A percentile compares a stretch with the other conserved stretches of the same genome.
Evolutionary conservation across 1,284 basidiomycete species (phyloP).

Genomic region (Neonothopanus nambi): DNA sequence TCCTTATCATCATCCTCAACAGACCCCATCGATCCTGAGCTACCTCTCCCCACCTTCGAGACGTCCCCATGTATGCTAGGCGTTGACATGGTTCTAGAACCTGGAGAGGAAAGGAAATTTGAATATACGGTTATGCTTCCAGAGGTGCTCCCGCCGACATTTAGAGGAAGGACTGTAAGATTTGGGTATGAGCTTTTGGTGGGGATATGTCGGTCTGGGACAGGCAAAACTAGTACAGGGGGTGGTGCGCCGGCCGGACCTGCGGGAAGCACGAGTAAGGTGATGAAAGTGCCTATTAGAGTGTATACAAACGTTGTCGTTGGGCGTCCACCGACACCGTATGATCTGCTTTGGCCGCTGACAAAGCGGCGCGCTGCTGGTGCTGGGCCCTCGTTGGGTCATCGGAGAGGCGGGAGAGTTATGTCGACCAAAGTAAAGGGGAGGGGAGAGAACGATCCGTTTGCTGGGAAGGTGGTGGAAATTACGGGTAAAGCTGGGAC

Average conservation of each 20-base stretch:
- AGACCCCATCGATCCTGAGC: conserved; percentile 60
- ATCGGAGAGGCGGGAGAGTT: conserved; percentile 10
- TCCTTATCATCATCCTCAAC: conserved; percentile 18
- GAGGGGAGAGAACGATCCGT: conserved; percentile 1
- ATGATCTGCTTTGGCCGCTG: conserved; percentile 74
- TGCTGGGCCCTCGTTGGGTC: background rate
- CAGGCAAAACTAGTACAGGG: no score
- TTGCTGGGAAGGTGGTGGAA: conserved; percentile 13
- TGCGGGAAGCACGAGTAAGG: conserved; percentile 62
- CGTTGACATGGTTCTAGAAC: conserved; percentile 74
- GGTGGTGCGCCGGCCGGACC: background rate
- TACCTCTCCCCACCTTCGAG: conserved; percentile 77
- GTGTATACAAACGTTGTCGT: conserved; percentile 84
- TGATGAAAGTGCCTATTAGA: conserved; percentile 88
- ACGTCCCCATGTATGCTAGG: conserved; percentile 83
- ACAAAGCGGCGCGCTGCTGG: conserved; percentile 31
- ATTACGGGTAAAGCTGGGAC: background rate
- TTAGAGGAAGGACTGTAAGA: conserved; percentile 77
- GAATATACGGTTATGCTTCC: conserved; percentile 79
- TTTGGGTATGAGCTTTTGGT: conserved; percentile 91
- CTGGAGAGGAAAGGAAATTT: conserved; percentile 74
- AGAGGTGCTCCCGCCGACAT: conserved; percentile 84
- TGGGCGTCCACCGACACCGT: conserved; percentile 50
- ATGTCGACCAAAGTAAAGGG: background rate
- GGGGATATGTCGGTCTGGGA: conserved; percentile 74